Percentiles rank a stretch among this genome's conserved stretches.
These are phyloP conservation scores for Phyllosticta ampelicida DNA, from an alignment of 2,329 filamentous ascomycete species.

Conservation along the genomic window DNA sequence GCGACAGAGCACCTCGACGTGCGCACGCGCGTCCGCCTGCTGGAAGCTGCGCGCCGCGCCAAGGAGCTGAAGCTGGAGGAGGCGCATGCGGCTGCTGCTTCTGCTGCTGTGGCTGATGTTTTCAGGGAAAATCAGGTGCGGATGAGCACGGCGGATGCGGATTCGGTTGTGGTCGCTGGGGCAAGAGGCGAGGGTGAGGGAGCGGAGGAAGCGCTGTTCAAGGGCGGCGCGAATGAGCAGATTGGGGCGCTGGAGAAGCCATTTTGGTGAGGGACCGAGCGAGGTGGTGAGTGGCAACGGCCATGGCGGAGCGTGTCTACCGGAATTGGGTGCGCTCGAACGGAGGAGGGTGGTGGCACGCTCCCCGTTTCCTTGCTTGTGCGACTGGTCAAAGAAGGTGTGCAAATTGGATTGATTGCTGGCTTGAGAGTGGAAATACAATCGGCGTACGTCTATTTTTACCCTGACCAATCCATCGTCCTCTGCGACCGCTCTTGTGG, in stretches of 20 bases:
- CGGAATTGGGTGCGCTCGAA: too few relatives aligned
- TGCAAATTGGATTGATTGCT: too few relatives aligned
- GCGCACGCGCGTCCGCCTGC: background rate
- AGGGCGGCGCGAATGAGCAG: background rate
- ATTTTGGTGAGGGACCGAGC: constrained; percentile 1
- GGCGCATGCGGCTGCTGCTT: background rate
- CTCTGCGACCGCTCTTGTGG: too few relatives aligned
- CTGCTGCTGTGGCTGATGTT: background rate
- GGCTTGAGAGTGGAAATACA: too few relatives aligned
- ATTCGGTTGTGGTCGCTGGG: background rate
- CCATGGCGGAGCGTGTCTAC: too few relatives aligned
- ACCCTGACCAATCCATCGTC: too few relatives aligned
- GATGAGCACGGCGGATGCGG: background rate
- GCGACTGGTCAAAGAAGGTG: too few relatives aligned
- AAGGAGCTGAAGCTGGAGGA: background rate
- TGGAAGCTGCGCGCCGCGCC: constrained; percentile 4
- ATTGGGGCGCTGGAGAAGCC: constrained; percentile 2
- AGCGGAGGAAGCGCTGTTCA: background rate
- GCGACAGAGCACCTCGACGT: background rate
- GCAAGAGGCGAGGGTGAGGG: background rate
- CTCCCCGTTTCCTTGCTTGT: too few relatives aligned
- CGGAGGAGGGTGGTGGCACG: too few relatives aligned
- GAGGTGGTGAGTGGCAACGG: background rate
- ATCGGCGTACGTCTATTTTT: too few relatives aligned
- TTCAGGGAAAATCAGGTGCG: background rate